Conservation (phyloP, 257 asterid species). For the Avicennia marina region DNA sequence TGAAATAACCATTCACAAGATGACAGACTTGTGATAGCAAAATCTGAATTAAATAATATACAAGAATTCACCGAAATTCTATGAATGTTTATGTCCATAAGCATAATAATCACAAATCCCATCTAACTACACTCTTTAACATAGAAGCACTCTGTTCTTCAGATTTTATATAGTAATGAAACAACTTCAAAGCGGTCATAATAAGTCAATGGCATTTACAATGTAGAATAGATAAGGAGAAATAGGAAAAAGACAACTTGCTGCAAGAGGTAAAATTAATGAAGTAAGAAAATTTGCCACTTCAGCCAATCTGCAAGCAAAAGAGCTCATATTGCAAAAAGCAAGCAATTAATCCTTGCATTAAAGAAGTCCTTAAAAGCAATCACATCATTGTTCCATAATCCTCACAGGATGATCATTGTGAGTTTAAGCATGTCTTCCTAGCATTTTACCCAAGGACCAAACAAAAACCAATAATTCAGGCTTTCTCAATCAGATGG, state of each 20-base stretch:
- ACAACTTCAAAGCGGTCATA: background rate
- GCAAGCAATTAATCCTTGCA: background rate
- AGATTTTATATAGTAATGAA: background rate
- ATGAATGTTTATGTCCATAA: background rate
- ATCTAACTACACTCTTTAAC: background rate
- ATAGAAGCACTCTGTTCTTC: background rate
- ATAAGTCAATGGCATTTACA: background rate
- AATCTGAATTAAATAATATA: background rate
- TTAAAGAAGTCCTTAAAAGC: background rate
- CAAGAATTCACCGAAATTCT: background rate
- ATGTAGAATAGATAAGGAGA: background rate
- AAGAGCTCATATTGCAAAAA: background rate
- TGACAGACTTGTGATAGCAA: slow-evolving; percentile 1
- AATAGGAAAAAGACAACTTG: background rate
- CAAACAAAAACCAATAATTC: background rate
- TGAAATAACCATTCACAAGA: slow-evolving; percentile 30
- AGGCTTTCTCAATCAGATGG: background rate
- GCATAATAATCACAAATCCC: background rate
- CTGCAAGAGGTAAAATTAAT: background rate
- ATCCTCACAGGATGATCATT: background rate
- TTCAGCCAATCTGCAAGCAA: background rate
- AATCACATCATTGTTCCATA: background rate
- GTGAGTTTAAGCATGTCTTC: background rate
- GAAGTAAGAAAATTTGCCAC: background rate
- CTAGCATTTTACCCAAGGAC: background rate